Base-by-base conservation (phyloP, 2,329 filamentous ascomycete genomes). In the Pseudogymnoascus sp. region DNA sequence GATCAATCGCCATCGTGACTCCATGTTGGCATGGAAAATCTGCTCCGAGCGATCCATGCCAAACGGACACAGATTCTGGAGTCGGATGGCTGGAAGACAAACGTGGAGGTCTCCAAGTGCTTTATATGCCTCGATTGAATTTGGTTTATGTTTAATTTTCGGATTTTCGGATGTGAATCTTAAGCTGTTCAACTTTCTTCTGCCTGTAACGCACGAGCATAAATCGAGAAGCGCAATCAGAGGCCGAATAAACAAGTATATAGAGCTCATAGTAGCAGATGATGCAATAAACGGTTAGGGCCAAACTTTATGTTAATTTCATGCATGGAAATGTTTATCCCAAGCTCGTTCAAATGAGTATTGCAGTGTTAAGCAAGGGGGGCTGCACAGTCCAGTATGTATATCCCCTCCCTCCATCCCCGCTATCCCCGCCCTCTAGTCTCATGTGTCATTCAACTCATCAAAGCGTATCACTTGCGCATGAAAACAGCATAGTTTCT, bases 31-130 rank as follows among this genome's bases (percentile, higher is more conserved):
- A 21, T 66, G 64, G 59, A 71, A 73, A 3, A 74, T 74, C 62
- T 75, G 72, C 58, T 71, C 67, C 29, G 74, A 66, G 59, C 73
- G 67, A 62, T 73, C 72, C 9, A 74, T 55, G 13, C 73, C 73
- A 9, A 71, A 65, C 12, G 72, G 71, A 66, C 72, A 69, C 60
- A 72, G 65, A 59, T 72, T 72, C 36, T 61, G 61, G 7, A 73
- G 63, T 29, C 66, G 60, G 18, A 69, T 69, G 12, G 69, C 62
- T 60, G 68, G 66, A 33, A 66, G 61, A 31, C 62, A 65, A 12
- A 52, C 62, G 58, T 65, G 55, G 42, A 48, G 25, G 5, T 48
- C 42, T n/a, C 21, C 21, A n/a, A 48, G 8, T 29, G 42, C 42
- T n/a, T 48, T 29, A 9, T 48, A 8, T 48, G 42, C 42, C 25